Evolutionary conservation across 306 rosid genomes (phyloP).

Genomic region (Inga laurina): DNA sequence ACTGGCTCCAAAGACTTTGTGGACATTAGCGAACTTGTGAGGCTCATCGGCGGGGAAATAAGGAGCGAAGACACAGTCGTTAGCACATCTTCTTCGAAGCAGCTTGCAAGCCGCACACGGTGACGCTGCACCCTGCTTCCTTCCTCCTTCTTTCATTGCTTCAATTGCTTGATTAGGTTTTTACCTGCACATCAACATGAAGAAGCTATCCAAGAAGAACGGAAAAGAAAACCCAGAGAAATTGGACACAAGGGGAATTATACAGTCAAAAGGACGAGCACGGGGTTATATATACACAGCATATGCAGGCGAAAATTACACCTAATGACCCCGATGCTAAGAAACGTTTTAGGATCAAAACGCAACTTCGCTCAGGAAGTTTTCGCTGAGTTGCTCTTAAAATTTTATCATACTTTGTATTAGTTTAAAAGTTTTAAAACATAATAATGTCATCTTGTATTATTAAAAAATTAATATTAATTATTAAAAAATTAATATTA

Average conservation of each 20-base stretch:
- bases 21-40: conserved; percentile 83
- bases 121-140: conserved; percentile 67
- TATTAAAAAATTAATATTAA: no score
- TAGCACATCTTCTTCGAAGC: conserved; percentile 68
- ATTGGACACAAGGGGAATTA: not conserved
- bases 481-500: no score
- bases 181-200: not conserved
- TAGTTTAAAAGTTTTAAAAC: no score
- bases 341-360: not conserved
- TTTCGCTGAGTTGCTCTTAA: no score
- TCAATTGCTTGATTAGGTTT: not conserved
- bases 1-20: conserved; percentile 86
- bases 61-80: conserved; percentile 83
- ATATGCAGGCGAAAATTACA: not conserved
- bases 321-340: not conserved
- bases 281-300: not conserved
- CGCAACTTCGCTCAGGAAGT: no score
- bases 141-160: conserved; percentile 45
- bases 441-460: accelerated
- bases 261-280: not conserved
- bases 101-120: conserved; percentile 93
- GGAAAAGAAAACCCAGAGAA: not conserved
- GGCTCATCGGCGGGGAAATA: conserved; percentile 83
- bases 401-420: accelerated
- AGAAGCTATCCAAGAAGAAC: not conserved